Conservation (phyloP, 2,329 filamentous ascomycete genomes). For the Hawksworthiomyces lignivorus region DNA sequence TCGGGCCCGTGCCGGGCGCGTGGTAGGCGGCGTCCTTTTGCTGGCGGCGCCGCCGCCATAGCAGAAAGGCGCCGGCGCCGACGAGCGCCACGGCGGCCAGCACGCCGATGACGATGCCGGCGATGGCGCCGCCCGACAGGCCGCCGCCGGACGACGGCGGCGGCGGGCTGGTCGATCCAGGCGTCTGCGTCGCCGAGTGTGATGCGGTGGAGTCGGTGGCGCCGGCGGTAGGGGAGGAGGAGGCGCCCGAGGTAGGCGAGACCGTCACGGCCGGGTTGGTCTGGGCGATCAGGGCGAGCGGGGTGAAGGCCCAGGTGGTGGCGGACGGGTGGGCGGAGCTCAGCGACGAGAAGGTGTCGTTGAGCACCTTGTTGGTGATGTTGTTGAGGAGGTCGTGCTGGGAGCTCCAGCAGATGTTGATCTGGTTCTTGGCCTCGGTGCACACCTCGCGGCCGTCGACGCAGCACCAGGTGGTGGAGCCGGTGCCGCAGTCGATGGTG, state of each 20-base stretch:
- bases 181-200: too few relatives aligned
- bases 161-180: too few relatives aligned
- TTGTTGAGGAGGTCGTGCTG: conserved; percentile 13
- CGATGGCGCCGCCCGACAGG: conserved; percentile 9
- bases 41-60: conserved; percentile 6
- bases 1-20: background rate
- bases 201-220: background rate
- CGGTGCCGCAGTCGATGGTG: conserved; percentile 14
- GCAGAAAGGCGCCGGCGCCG: conserved; percentile 3
- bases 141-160: too few relatives aligned
- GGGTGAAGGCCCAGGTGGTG: conserved; percentile 12
- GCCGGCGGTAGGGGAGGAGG: background rate
- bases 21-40: background rate
- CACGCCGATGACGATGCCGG: conserved; percentile 9
- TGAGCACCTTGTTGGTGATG: conserved; percentile 9
- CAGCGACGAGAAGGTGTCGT: conserved; percentile 14
- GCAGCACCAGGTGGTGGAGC: conserved; percentile 14
- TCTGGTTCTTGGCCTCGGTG: conserved; percentile 10
- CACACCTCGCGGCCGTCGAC: conserved; percentile 11
- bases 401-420: conserved; percentile 17
- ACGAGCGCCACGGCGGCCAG: conserved; percentile 8
- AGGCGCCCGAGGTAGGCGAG: background rate
- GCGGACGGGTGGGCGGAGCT: conserved; percentile 10
- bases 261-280: conserved; percentile 5
- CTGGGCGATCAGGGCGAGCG: conserved; percentile 8